phyloP scores from a whole-genome alignment of 495 filamentous ascomycete genomes.

The Hypoxylon trugodes region DNA sequence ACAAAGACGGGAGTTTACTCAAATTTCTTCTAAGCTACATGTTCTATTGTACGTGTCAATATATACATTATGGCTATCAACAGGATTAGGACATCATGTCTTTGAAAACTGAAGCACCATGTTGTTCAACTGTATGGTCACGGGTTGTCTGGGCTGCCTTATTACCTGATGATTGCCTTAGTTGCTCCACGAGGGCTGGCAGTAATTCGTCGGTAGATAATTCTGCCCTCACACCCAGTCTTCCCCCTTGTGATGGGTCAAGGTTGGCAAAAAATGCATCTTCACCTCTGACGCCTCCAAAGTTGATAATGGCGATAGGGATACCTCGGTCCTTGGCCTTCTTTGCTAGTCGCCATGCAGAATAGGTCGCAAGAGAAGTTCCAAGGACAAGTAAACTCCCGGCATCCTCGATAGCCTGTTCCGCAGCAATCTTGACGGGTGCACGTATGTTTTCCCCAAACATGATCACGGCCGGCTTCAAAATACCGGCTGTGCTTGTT shows the following conservation, averaged over 20 bases:
- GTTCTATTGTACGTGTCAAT: slow-evolving; percentile 24
- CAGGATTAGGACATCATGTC: slow-evolving; percentile 57
- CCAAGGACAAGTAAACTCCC: slow-evolving; percentile 80
- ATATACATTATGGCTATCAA: slow-evolving; percentile 26
- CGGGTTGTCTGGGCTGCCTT: slow-evolving; percentile 11
- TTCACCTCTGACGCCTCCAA: slow-evolving; percentile 85
- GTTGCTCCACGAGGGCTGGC: slow-evolving; percentile 59
- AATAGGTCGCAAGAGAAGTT: slow-evolving; percentile 92
- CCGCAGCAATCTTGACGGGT: slow-evolving; percentile 75
- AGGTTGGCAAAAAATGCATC: slow-evolving; percentile 68
- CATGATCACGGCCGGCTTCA: slow-evolving; percentile 94
- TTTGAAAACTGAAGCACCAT: slow-evolving; percentile 54
- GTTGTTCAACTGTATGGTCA: slow-evolving; percentile 21
- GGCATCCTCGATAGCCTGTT: slow-evolving; percentile 79
- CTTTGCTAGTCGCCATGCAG: slow-evolving; percentile 89
- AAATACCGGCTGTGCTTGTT: slow-evolving; percentile 74
- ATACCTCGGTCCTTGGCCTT: slow-evolving; percentile 80
- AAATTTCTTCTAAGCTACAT: slow-evolving; percentile 50
- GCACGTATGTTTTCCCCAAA: slow-evolving; percentile 87
- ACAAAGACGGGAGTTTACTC: slow-evolving; percentile 40
- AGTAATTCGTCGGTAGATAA: slow-evolving; percentile 63
- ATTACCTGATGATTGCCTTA: slow-evolving; percentile 34
- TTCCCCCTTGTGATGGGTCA: slow-evolving; percentile 55
- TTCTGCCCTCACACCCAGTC: slow-evolving; percentile 60
- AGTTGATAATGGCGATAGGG: slow-evolving; percentile 84